Percentiles rank a stretch among this genome's conserved stretches.
Conservation (phyloP, 805 yeast species). For the Pichia heedii region DNA sequence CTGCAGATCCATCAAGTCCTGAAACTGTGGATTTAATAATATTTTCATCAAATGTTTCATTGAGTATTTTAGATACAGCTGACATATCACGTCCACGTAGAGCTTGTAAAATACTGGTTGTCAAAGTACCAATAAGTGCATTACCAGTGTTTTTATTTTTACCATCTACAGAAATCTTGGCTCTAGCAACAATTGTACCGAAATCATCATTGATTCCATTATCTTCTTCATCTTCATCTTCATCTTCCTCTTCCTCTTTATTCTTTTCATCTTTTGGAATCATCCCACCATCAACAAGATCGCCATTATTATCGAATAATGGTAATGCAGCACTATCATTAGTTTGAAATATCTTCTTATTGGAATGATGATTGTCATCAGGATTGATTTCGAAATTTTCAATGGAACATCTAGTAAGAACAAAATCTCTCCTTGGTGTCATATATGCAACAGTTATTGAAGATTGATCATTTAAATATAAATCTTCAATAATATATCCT, state of each 20-base stretch:
- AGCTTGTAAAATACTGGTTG: conserved; percentile 83
- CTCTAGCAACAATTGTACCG: conserved; percentile 44
- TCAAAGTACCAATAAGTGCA: conserved; percentile 56
- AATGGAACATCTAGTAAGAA: neutral
- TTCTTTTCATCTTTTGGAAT: conserved; percentile 35
- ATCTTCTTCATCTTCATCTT: conserved; percentile 41
- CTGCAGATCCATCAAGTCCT: conserved; percentile 41
- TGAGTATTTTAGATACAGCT: conserved; percentile 73
- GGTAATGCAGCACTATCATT: conserved; percentile 19
- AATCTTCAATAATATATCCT: neutral
- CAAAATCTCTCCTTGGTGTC: neutral
- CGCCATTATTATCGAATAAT: neutral
- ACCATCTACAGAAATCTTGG: neutral
- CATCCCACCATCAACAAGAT: conserved; percentile 23
- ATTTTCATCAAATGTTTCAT: conserved; percentile 38
- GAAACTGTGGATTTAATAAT: conserved; percentile 42
- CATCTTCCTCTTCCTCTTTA: conserved; percentile 51
- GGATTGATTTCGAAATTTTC: neutral
- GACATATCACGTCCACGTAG: conserved; percentile 79
- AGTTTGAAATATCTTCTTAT: conserved; percentile 19
- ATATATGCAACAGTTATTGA: neutral
- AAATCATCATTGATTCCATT: conserved; percentile 30
- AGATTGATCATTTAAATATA: neutral
- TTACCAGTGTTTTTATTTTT: neutral
- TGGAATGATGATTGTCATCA: conserved; percentile 17